phyloP scores from a whole-genome alignment of 2,329 filamentous ascomycete genomes.

The Penicillium sp. region DNA sequence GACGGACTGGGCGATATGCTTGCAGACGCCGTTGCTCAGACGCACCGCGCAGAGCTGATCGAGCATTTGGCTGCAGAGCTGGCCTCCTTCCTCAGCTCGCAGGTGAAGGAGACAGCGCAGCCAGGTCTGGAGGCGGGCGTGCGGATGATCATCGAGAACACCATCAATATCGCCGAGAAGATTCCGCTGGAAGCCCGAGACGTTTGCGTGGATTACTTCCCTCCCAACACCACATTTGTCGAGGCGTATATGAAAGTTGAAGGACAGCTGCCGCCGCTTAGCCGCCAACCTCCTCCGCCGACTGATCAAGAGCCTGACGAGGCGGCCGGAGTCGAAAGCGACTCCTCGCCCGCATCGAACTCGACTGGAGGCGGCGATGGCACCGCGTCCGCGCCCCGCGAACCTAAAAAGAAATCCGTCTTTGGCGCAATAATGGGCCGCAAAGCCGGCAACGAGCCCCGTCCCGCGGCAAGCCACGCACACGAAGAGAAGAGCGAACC shows the following conservation, averaged over 20 bases:
- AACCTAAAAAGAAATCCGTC: conserved; percentile 42
- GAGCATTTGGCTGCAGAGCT: conserved; percentile 67
- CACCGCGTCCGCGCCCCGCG: conserved; percentile 18
- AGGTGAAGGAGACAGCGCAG: conserved; percentile 73
- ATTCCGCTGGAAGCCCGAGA: conserved; percentile 88
- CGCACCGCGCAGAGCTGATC: conserved; percentile 68
- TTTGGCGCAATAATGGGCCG: conserved; percentile 43
- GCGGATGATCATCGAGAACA: conserved; percentile 88
- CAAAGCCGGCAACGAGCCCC: conserved; percentile 21
- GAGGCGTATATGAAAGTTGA: conserved; percentile 83
- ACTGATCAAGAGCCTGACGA: conserved; percentile 22
- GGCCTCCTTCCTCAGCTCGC: conserved; percentile 67
- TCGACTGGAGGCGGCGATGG: conserved; percentile 15
- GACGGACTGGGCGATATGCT: conserved; percentile 80
- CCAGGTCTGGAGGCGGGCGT: conserved; percentile 82
- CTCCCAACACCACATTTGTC: conserved; percentile 70
- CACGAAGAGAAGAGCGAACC: conserved; percentile 25
- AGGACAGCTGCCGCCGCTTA: conserved; percentile 60
- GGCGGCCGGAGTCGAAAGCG: conserved; percentile 12
- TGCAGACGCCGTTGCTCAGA: conserved; percentile 61
- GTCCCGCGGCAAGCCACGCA: conserved; percentile 11
- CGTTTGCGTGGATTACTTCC: conserved; percentile 80
- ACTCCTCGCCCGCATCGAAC: conserved; percentile 25
- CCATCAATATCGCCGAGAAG: conserved; percentile 80
- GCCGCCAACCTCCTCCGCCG: conserved; percentile 18